Evolutionary conservation across 2,329 filamentous ascomycete genomes (phyloP), one percentile per base, ranked within the genome.

Genomic region (Fusarium fujikuroi): DNA sequence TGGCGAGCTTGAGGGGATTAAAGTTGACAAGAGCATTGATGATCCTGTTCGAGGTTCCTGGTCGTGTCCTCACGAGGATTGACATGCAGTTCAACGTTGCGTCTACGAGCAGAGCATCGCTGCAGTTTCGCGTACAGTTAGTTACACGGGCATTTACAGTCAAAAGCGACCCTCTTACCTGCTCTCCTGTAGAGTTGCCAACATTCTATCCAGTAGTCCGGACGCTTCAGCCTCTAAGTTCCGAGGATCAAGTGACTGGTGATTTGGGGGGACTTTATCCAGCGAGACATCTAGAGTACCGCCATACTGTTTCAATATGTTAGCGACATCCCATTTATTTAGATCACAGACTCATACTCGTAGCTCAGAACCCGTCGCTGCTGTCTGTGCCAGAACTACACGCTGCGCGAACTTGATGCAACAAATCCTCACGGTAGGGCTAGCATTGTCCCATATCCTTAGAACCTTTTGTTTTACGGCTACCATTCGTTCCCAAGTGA

Each of bases 361-460:
- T 75, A 93, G 92, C 80, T 98, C 95, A 63, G 90, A 87, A 75
- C 93, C 93, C 66, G 92, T 85, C 52, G 94, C 94, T n/a, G 92
- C 91, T 16, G 94, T 98, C 83, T 99, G 95, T 23, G 95, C 93
- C 74, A 98, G 89, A 49, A 99, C 93, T 49, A 98, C 94, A 72
- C 94, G 91, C 84, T 99, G 95, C 42, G 94, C 92, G 82, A 99
- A 99, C 83, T 99, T 99, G 87, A 98, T 92, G 85, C 96, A 98
- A 86, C 95, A 97, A 81, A 98, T 92, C 77, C 92, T 92, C 72
- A 98, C 90, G 6, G 94, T 92, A 18, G 92, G 88, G 19, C 90
- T 85, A 23, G 93, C 92, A 47, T 87, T 89, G 76, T 98, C 95
- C 95, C 97, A 98, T 78, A 96, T 91, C 67, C 90, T 91, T 68